Evolutionary conservation across 768 basidiomycete species (phyloP).

Genomic region (Collybia mongolica): DNA sequence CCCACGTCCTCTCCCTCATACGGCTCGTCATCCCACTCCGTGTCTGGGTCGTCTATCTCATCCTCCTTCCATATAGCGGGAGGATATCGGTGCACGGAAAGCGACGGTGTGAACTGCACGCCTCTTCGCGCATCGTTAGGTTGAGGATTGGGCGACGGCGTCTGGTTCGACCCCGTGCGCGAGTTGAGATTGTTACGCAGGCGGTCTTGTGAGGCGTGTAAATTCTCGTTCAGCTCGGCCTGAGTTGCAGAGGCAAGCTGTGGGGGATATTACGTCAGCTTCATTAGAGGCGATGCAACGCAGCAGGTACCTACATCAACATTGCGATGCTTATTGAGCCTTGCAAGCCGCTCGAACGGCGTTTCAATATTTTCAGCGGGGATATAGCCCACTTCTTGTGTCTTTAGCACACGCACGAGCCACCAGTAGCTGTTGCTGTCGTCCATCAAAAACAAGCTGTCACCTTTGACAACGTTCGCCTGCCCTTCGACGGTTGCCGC

Average conservation of each 20-base stretch:
- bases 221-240: constrained; percentile 60
- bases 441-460: constrained; percentile 94
- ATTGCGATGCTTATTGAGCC: constrained; percentile 96
- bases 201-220: constrained; percentile 50
- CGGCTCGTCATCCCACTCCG: constrained; percentile 66
- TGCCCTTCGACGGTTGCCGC: constrained; percentile 98
- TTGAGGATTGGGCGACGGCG: constrained; percentile 47
- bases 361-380: constrained; percentile 99
- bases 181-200: constrained; percentile 51
- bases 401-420: constrained; percentile 98
- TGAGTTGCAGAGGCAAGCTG: constrained; percentile 78
- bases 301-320: constrained; percentile 70
- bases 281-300: constrained; percentile 2
- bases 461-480: constrained; percentile 97
- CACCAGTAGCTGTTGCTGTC: constrained; percentile 99
- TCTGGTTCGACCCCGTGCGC: constrained; percentile 45
- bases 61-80: constrained; percentile 85
- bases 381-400: constrained; percentile 98
- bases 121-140: constrained; percentile 37
- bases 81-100: constrained; percentile 71
- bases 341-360: constrained; percentile 91
- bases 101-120: constrained; percentile 73
- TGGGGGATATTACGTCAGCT: constrained; percentile 4
- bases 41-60: constrained; percentile 62
- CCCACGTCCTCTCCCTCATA: constrained; percentile 71